A percentile compares a stretch with the other conserved stretches of the same genome.
phyloP scores from a whole-genome alignment of 2,329 filamentous ascomycete genomes.

The Diatrype stigma region DNA sequence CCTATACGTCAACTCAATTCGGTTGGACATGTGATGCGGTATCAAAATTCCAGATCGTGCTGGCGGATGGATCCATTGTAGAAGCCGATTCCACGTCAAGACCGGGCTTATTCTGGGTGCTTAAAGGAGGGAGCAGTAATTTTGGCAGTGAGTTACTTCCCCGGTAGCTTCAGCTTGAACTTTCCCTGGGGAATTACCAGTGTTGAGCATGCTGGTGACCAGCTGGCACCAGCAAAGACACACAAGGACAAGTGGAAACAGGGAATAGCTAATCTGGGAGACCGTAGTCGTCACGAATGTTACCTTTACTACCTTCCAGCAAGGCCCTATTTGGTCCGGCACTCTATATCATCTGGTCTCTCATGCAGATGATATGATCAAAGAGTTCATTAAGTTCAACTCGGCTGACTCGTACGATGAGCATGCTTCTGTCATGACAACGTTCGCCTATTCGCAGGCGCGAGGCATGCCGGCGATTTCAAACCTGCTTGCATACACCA shows the following conservation, averaged over 20 bases:
- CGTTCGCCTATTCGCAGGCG: conserved; percentile 2
- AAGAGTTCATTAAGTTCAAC: conserved; percentile 4
- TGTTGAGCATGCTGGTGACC: too few relatives aligned
- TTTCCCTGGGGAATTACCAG: too few relatives aligned
- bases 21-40: conserved; percentile 14
- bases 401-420: conserved; percentile 10
- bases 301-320: conserved; percentile 8
- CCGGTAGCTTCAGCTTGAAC: too few relatives aligned
- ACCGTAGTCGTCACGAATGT: conserved; percentile 12
- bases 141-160: too few relatives aligned
- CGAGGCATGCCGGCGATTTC: conserved; percentile 4
- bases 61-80: conserved; percentile 7
- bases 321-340: conserved; percentile 8
- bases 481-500: conserved; percentile 10
- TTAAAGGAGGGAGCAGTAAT: conserved; percentile 13
- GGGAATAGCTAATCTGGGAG: too few relatives aligned
- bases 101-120: conserved; percentile 10
- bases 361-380: not conserved
- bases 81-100: conserved; percentile 8
- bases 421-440: conserved; percentile 5
- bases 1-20: conserved; percentile 8
- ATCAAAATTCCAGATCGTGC: conserved; percentile 5
- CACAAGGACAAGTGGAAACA: too few relatives aligned
- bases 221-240: too few relatives aligned
- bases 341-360: conserved; percentile 1